Percentiles rank a stretch among this genome's conserved stretches.
Evolutionary conservation across 352 stramenopile genomes (phyloP).

Genomic region (Pythium rishiriense): DNA sequence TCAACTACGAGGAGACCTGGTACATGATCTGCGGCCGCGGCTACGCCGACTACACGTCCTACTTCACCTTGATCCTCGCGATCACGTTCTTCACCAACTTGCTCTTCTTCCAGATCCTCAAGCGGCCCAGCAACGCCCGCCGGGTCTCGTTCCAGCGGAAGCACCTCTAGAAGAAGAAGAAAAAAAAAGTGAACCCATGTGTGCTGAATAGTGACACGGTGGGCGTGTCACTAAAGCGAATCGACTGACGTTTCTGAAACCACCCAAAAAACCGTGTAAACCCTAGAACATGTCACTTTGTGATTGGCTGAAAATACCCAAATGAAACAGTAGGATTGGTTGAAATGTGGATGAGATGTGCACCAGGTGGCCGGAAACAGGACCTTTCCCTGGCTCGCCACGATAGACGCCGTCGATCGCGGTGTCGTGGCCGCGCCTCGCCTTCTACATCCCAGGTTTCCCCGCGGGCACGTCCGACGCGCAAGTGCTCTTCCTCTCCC

Average conservation of each 20-base stretch:
- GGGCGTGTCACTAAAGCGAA: conserved; percentile 10
- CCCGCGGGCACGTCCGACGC: background rate
- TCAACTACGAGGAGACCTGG: conserved; percentile 64
- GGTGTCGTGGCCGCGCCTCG: background rate
- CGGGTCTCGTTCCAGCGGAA: conserved; percentile 61
- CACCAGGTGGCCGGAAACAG: background rate
- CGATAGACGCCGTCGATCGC: background rate
- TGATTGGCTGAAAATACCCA: conserved; percentile 37
- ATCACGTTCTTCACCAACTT: conserved; percentile 52
- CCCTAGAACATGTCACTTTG: conserved; percentile 30
- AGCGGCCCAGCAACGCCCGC: conserved; percentile 60
- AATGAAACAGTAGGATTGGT: conserved; percentile 19
- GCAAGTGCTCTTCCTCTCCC: background rate
- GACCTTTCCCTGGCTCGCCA: conserved; percentile 3
- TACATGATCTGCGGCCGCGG: conserved; percentile 85
- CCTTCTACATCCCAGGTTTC: conserved; percentile 2
- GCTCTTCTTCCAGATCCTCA: conserved; percentile 72
- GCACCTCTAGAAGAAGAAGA: conserved; percentile 12
- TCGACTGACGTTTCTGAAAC: conserved; percentile 3
- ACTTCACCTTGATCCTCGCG: conserved; percentile 48
- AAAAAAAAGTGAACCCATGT: conserved; percentile 20
- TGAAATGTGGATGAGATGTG: background rate
- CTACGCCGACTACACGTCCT: conserved; percentile 59
- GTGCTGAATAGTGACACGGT: conserved; percentile 3
- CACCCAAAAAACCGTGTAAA: conserved; percentile 19